phyloP scores from a whole-genome alignment of 176 grass and related monocot species.

The Urochloa ruziziensis region DNA sequence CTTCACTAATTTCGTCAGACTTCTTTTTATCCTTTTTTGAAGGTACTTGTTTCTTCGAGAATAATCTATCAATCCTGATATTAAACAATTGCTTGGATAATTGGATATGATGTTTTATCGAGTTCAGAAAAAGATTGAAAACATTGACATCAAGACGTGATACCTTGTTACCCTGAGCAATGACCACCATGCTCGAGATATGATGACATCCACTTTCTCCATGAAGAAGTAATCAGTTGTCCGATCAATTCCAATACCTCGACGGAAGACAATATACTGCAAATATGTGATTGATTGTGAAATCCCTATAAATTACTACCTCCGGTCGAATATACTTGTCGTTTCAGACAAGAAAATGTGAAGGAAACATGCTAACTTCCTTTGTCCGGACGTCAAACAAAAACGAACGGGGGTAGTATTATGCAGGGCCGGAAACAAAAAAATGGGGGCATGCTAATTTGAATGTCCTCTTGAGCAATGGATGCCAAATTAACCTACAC shows the following conservation, averaged over 20 bases:
- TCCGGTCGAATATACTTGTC: too few relatives aligned
- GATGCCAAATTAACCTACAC: not conserved
- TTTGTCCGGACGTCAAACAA: too few relatives aligned
- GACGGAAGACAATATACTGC: conserved; percentile 89
- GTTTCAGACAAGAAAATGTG: too few relatives aligned
- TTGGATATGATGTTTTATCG: not conserved
- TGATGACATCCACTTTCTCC: conserved; percentile 89
- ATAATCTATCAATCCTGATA: conserved; percentile 62
- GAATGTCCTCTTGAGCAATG: not conserved
- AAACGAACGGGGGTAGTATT: too few relatives aligned
- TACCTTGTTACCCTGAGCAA: conserved; percentile 73
- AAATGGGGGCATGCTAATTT: not conserved
- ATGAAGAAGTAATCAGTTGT: conserved; percentile 88
- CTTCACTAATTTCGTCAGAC: conserved; percentile 52
- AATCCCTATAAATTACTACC: not conserved
- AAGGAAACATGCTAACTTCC: too few relatives aligned
- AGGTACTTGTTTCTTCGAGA: conserved; percentile 41
- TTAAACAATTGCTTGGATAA: not conserved
- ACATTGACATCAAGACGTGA: not conserved
- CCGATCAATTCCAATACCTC: conserved; percentile 73
- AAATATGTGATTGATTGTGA: not conserved
- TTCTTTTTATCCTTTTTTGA: conserved; percentile 61
- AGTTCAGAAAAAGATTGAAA: not conserved
- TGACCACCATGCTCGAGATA: conserved; percentile 72
- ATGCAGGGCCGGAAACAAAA: not conserved